Evolutionary conservation across 2,329 filamentous ascomycete genomes (phyloP).

Genomic region (Alternaria rosae): DNA sequence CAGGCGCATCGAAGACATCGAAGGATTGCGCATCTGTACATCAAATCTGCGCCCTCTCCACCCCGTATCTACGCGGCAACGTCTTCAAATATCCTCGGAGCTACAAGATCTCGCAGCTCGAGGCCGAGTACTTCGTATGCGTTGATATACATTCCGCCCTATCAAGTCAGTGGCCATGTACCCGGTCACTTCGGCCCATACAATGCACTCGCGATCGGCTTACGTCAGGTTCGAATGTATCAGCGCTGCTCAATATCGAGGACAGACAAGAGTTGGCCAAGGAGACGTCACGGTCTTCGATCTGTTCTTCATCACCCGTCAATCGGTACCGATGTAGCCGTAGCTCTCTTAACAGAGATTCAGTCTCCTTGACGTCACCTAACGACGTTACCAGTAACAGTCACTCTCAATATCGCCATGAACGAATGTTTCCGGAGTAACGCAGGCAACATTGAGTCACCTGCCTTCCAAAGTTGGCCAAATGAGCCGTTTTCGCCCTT

Average conservation of each 20-base stretch:
- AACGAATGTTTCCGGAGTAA: not conserved
- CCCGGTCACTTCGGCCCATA: not conserved
- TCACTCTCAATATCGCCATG: not conserved
- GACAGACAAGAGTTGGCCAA: rapidly evolving
- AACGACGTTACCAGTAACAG: not conserved
- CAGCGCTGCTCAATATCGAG: not conserved
- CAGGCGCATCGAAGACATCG: no score
- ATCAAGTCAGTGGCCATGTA: not conserved
- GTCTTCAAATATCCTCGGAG: not conserved
- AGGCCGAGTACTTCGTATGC: not conserved
- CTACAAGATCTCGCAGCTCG: not conserved
- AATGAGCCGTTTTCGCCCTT: not conserved
- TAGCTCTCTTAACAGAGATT: rapidly evolving
- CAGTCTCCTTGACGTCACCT: not conserved
- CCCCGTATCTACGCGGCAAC: not conserved
- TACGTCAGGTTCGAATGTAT: not conserved
- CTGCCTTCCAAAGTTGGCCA: not conserved
- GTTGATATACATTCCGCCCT: not conserved
- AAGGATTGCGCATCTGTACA: not conserved
- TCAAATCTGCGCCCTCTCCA: not conserved
- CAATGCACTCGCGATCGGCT: not conserved
- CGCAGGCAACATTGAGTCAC: not conserved
- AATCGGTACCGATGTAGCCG: not conserved
- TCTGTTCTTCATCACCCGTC: not conserved
- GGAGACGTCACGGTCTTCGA: not conserved